These are phyloP conservation scores for Daldinia grandis DNA, from an alignment of 495 filamentous ascomycete species.

Conservation along the genomic window DNA sequence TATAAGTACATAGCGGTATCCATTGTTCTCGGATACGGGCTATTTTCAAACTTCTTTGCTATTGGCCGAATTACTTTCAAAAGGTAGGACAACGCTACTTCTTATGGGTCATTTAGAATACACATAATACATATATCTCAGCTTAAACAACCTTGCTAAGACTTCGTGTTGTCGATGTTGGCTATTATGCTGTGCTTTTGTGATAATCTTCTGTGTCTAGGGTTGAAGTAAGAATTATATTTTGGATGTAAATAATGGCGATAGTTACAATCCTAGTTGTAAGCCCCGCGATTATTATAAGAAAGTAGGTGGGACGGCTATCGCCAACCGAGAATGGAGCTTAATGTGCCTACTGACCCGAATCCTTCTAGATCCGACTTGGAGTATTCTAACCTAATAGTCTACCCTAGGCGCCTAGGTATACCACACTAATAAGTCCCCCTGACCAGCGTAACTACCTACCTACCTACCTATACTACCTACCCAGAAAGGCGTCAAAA, in stretches of 20 bases:
- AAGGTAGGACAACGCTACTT: background rate
- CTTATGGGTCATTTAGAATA: constrained; percentile 10
- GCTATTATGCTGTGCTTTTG: background rate
- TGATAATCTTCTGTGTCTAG: background rate
- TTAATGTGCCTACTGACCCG: constrained; percentile 7
- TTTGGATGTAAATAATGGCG: background rate
- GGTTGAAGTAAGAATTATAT: background rate
- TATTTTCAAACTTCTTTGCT: constrained; percentile 12
- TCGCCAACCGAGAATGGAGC: constrained; percentile 8
- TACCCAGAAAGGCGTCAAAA: too few species aligned
- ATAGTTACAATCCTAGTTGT: background rate
- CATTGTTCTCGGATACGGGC: background rate
- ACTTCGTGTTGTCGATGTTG: background rate
- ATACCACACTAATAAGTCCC: too few species aligned
- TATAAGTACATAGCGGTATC: background rate
- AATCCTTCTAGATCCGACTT: constrained; percentile 15
- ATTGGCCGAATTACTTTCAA: background rate
- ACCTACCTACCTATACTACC: too few species aligned
- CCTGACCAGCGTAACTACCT: too few species aligned
- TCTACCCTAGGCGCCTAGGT: background rate
- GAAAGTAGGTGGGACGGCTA: background rate
- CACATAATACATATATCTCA: background rate
- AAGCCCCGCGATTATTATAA: background rate
- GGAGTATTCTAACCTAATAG: constrained; percentile 7
- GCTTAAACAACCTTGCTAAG: constrained; percentile 1